Conservation (phyloP, 2,329 filamentous ascomycete genomes). For the Diaporthe ilicicola region DNA sequence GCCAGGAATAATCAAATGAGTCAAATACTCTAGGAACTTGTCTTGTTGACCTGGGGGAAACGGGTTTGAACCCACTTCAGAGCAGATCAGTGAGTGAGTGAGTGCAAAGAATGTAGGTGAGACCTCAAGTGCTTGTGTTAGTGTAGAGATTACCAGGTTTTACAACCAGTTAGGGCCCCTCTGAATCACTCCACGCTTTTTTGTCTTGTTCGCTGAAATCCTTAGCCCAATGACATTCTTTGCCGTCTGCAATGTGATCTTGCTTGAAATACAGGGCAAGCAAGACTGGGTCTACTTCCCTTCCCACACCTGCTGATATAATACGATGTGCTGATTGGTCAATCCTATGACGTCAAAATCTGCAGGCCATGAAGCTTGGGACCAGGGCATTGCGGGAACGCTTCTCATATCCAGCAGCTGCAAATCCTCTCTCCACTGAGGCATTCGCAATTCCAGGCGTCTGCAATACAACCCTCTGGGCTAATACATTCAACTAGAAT, state of each 20-base stretch:
- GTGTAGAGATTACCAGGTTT: neutral
- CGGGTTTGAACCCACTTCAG: too few relatives aligned
- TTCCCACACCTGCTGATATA: slow-evolving; percentile 18
- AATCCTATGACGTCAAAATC: slow-evolving; percentile 25
- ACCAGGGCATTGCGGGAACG: neutral
- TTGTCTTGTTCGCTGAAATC: neutral
- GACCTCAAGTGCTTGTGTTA: neutral
- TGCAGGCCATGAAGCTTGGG: neutral
- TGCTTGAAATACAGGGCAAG: neutral
- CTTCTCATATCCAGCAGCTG: neutral
- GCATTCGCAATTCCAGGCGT: neutral
- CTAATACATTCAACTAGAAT: neutral
- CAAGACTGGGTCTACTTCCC: neutral
- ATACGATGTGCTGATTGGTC: slow-evolving; percentile 2
- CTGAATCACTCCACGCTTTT: too few relatives aligned
- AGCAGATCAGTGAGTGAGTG: too few relatives aligned
- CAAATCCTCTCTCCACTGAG: neutral
- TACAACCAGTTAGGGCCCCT: neutral
- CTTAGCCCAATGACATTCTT: neutral
- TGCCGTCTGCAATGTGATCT: neutral
- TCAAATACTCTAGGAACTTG: too few relatives aligned
- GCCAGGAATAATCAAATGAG: too few relatives aligned
- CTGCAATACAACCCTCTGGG: neutral
- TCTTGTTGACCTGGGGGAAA: too few relatives aligned
- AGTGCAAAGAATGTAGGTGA: neutral